Conservation (phyloP, 495 filamentous ascomycete species). For the Hypoxylon perforatum region DNA sequence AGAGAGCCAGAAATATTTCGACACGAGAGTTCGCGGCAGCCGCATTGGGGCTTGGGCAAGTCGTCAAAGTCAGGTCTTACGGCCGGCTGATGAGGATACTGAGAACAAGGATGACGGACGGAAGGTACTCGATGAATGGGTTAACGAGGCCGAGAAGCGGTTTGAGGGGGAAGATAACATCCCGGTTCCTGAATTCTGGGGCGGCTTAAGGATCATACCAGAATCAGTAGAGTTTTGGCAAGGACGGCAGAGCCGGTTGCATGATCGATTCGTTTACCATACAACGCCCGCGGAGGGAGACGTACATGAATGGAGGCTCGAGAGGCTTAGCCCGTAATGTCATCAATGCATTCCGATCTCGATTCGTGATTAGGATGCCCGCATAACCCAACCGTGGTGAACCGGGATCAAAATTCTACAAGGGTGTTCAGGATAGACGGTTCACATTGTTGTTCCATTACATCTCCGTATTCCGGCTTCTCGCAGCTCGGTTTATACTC, state of each 20-base stretch:
- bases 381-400: too few species aligned
- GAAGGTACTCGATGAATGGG: slow-evolving; percentile 71
- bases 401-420: too few species aligned
- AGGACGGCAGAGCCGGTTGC: slow-evolving; percentile 84
- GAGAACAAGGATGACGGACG: slow-evolving; percentile 68
- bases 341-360: neutral
- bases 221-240: slow-evolving; percentile 95
- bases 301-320: slow-evolving; percentile 64
- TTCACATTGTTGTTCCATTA: too few species aligned
- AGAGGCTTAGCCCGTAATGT: slow-evolving; percentile 69
- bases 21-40: slow-evolving; percentile 80
- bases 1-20: slow-evolving; percentile 90
- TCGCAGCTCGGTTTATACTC: too few species aligned
- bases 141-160: slow-evolving; percentile 73
- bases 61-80: slow-evolving; percentile 80
- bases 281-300: slow-evolving; percentile 51
- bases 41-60: slow-evolving; percentile 95
- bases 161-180: slow-evolving; percentile 83
- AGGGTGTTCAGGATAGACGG: too few species aligned
- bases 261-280: slow-evolving; percentile 92
- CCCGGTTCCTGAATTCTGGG: slow-evolving; percentile 94
- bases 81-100: slow-evolving; percentile 52
- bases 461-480: too few species aligned
- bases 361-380: too few species aligned
- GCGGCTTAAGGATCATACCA: slow-evolving; percentile 86